phyloP scores from a whole-genome alignment of 2,329 filamentous ascomycete genomes.

The Trichoderma hamatum region DNA sequence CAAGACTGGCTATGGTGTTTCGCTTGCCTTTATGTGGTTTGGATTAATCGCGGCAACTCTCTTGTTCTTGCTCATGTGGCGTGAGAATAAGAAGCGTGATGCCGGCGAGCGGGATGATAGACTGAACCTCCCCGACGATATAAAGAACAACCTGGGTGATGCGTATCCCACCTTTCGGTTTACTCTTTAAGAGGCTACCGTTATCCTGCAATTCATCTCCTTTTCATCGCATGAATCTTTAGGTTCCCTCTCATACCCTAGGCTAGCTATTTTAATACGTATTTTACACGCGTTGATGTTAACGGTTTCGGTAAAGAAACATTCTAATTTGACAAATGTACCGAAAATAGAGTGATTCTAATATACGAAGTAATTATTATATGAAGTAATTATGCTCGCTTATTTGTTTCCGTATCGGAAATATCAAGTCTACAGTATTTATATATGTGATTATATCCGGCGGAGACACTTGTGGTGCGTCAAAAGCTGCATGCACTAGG shows the following conservation, averaged over 20 bases:
- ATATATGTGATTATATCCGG: not conserved
- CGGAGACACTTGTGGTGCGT: not conserved
- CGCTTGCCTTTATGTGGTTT: conserved; percentile 51
- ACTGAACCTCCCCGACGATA: conserved; percentile 36
- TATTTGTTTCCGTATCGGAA: not conserved
- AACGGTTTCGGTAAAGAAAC: not conserved
- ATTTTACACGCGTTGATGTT: not conserved
- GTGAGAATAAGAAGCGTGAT: conserved; percentile 43
- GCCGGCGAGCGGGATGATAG: conserved; percentile 39
- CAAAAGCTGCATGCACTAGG: not conserved
- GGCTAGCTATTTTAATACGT: not conserved
- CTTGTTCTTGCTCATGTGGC: conserved; percentile 37
- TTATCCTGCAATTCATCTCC: not conserved
- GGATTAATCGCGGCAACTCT: conserved; percentile 41
- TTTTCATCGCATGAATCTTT: not conserved
- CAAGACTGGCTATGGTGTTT: conserved; percentile 52
- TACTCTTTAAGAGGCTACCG: conserved; percentile 31
- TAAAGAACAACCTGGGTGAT: conserved; percentile 42
- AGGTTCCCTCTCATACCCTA: not conserved
- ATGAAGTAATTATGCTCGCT: not conserved
- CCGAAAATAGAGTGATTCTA: not conserved
- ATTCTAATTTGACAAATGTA: not conserved
- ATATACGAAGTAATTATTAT: not conserved
- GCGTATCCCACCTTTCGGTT: conserved; percentile 43
- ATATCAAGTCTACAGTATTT: not conserved